Percentiles rank a stretch among this genome's conserved stretches.
These are phyloP conservation scores for Choanephora cucurbitarum DNA, from an alignment of 371 early-diverging fungal species.

Conservation along the genomic window DNA sequence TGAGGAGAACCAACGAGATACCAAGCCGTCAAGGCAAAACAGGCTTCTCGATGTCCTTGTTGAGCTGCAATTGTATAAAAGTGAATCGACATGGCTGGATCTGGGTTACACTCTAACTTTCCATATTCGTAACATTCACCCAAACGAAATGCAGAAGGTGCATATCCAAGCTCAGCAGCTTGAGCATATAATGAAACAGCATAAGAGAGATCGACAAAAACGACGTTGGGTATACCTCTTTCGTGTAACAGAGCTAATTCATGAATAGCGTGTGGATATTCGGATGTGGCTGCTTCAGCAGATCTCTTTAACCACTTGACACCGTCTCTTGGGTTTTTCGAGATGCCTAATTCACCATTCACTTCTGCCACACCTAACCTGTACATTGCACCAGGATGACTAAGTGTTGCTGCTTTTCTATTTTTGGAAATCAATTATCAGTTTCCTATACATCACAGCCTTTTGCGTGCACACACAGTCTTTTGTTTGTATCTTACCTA, in stretches of 20 bases:
- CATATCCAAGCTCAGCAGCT: constrained; percentile 80
- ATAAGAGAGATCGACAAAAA: constrained; percentile 76
- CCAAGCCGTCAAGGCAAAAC: constrained; percentile 89
- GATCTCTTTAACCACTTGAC: constrained; percentile 82
- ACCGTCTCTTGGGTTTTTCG: constrained; percentile 70
- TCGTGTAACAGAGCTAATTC: constrained; percentile 78
- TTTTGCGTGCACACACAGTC: neutral
- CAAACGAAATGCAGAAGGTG: constrained; percentile 74
- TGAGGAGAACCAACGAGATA: constrained; percentile 84
- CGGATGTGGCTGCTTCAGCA: constrained; percentile 70
- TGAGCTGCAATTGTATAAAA: constrained; percentile 83
- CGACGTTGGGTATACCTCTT: constrained; percentile 67
- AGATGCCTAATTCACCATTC: constrained; percentile 69
- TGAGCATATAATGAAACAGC: constrained; percentile 71
- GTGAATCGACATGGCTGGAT: constrained; percentile 70
- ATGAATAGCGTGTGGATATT: constrained; percentile 81
- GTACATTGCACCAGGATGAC: constrained; percentile 78
- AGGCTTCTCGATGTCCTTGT: constrained; percentile 89
- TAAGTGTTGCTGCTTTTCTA: constrained; percentile 72
- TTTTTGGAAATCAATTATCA: constrained; percentile 3
- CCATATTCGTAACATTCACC: constrained; percentile 85
- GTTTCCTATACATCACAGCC: neutral
- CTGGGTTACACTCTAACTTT: constrained; percentile 64
- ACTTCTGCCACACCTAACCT: constrained; percentile 72
- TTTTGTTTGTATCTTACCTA: constrained; percentile 42